Evolutionary conservation across 768 basidiomycete species (phyloP).

Genomic region (Leccinum subgranulosum): DNA sequence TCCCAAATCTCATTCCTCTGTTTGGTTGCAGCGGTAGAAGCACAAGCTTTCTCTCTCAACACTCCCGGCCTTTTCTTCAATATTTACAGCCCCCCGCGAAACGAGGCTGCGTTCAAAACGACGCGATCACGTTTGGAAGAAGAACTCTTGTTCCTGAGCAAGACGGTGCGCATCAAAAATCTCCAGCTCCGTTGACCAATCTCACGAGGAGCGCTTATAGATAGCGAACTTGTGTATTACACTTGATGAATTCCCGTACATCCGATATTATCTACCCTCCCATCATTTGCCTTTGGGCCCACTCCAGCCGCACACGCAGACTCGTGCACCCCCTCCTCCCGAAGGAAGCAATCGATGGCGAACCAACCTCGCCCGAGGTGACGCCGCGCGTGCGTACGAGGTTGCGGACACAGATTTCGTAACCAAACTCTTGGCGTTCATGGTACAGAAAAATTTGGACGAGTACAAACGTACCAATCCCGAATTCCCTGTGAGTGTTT

Average conservation of each 20-base stretch:
- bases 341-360: conserved; percentile 73
- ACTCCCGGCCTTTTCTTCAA: conserved; percentile 82
- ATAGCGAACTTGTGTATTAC: conserved; percentile 88
- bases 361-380: conserved; percentile 74
- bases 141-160: conserved; percentile 75
- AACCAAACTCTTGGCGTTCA: conserved; percentile 78
- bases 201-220: conserved; percentile 36
- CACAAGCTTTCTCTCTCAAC: conserved; percentile 79
- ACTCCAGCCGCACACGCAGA: conserved; percentile 63
- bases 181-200: neutral
- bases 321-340: conserved; percentile 61
- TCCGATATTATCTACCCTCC: conserved; percentile 88
- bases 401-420: conserved; percentile 72
- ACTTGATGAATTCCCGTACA: conserved; percentile 86
- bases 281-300: conserved; percentile 83
- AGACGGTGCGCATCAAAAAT: conserved; percentile 44
- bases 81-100: conserved; percentile 81
- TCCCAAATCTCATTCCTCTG: conserved; percentile 2
- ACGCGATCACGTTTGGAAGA: conserved; percentile 81
- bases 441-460: conserved; percentile 81
- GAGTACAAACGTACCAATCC: conserved; percentile 83
- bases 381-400: conserved; percentile 65
- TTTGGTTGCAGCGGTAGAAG: conserved; percentile 65
- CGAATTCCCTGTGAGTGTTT: conserved; percentile 74
- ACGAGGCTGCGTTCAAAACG: conserved; percentile 59